These are phyloP conservation scores for Cnidoscolus chayamansa DNA, from an alignment of 441 rosid genomes.

Conservation along the genomic window DNA sequence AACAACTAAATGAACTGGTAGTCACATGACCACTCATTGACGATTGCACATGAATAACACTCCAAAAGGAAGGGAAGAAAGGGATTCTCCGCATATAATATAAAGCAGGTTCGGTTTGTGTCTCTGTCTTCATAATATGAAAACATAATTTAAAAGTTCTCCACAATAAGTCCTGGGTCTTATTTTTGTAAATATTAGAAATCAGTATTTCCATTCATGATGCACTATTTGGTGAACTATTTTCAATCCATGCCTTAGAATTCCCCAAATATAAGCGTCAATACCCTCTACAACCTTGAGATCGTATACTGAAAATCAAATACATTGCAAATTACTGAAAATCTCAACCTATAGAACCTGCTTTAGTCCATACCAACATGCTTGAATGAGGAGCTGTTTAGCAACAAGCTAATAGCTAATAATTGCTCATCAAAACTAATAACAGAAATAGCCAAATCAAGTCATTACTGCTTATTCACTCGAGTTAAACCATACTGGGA, in stretches of 20 bases:
- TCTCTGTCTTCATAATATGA: neutral
- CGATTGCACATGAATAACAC: neutral
- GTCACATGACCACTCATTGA: neutral
- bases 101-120: too few species aligned
- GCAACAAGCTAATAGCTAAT: conserved; percentile 5
- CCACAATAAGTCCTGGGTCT: neutral
- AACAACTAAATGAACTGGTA: neutral
- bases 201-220: neutral
- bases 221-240: neutral
- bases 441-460: neutral
- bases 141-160: neutral
- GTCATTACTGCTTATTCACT: neutral
- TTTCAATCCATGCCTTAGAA: neutral
- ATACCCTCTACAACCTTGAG: too few species aligned
- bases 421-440: neutral
- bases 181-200: neutral
- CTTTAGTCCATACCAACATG: neutral
- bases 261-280: neutral
- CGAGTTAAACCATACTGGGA: neutral
- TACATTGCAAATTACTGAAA: neutral
- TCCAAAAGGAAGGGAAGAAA: neutral
- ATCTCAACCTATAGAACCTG: neutral
- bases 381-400: neutral
- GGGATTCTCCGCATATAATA: neutral
- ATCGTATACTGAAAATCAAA: too few species aligned